Conservation (phyloP, 768 basidiomycete species). For the Macrolepiota albuminosa region DNA sequence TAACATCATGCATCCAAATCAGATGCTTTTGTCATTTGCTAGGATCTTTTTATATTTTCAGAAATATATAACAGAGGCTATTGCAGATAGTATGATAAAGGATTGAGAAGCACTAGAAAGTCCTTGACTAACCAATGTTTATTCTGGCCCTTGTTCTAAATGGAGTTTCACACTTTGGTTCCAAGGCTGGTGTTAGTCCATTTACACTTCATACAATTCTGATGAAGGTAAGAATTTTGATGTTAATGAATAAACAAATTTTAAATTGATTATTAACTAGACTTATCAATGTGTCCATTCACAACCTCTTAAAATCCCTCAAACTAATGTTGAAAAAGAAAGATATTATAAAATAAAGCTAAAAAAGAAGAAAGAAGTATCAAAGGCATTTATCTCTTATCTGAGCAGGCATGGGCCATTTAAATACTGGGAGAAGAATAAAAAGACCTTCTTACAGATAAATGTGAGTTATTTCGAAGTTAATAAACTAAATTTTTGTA, state of each 20-base stretch:
- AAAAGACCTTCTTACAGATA: too few relatives aligned
- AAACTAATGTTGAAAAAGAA: background rate
- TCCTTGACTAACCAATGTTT: background rate
- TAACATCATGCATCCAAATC: background rate
- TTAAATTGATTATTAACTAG: background rate
- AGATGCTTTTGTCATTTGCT: background rate
- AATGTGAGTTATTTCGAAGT: too few relatives aligned
- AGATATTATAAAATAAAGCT: background rate
- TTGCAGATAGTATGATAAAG: background rate
- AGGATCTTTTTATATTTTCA: background rate
- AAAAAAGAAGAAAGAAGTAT: too few relatives aligned
- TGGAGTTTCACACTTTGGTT: background rate
- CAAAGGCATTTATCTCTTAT: background rate
- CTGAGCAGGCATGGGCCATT: background rate
- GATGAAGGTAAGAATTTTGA: background rate
- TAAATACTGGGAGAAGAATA: background rate
- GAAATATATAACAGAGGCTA: background rate
- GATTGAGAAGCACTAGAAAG: background rate
- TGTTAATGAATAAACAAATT: too few relatives aligned
- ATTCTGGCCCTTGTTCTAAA: background rate
- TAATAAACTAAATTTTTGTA: too few relatives aligned
- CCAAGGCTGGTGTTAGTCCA: background rate
- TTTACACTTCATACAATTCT: constrained; percentile 10
- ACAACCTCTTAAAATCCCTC: background rate
- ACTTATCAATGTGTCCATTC: background rate